Evolutionary conservation across 148 eudicot species (phyloP).

Genomic region (Persicaria maculosa): DNA sequence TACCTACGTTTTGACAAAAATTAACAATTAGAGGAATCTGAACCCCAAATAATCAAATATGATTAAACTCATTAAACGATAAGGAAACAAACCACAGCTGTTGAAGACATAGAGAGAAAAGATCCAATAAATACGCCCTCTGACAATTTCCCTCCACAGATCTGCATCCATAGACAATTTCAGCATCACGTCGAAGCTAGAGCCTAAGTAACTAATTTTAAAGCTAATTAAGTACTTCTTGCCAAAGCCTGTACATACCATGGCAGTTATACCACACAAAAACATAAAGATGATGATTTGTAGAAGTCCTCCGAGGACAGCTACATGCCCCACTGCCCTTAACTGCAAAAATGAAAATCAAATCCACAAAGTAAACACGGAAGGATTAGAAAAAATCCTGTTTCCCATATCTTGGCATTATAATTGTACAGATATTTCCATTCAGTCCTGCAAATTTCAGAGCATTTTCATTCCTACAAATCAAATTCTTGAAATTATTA

Average conservation of each 20-base stretch:
- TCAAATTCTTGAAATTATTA: not conserved
- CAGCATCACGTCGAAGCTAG: not conserved
- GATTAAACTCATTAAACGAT: constrained; percentile 12
- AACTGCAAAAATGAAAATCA: constrained; percentile 46
- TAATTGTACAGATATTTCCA: not conserved
- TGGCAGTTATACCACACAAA: constrained; percentile 71
- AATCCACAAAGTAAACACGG: not conserved
- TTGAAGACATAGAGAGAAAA: constrained; percentile 97
- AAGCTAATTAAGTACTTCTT: not conserved
- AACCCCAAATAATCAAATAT: constrained; percentile 11
- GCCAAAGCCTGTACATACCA: constrained; percentile 37
- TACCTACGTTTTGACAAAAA: constrained; percentile 31
- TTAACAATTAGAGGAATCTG: not conserved
- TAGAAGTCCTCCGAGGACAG: constrained; percentile 94
- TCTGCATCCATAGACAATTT: constrained; percentile 32
- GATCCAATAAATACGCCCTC: constrained; percentile 99
- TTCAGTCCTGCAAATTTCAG: not conserved
- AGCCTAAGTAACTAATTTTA: constrained; percentile 9
- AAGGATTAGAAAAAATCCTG: not conserved
- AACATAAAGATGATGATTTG: constrained; percentile 80
- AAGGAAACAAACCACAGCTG: constrained; percentile 71
- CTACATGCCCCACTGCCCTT: constrained; percentile 93
- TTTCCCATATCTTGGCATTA: not conserved
- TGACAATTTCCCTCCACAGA: constrained; percentile 90
- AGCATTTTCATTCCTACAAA: not conserved